phyloP scores from a whole-genome alignment of 2,329 filamentous ascomycete species.

The Aspergillus quadrilineatus region DNA sequence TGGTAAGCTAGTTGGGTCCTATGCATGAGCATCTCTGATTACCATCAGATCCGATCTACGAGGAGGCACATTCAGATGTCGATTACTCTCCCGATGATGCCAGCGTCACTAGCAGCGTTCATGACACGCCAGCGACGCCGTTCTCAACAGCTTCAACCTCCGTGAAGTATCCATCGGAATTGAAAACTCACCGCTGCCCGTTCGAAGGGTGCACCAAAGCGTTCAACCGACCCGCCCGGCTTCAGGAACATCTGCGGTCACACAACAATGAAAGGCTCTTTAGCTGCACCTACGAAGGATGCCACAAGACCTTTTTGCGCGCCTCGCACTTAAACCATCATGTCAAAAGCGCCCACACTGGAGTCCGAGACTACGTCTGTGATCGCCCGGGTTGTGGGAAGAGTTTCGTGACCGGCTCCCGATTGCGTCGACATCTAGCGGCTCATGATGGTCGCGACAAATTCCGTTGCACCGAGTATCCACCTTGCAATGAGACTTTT shows the following conservation, averaged over 20 bases:
- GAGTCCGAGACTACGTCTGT: slow-evolving; percentile 69
- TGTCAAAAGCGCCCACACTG: slow-evolving; percentile 75
- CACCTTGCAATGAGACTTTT: slow-evolving; percentile 73
- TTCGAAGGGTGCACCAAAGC: slow-evolving; percentile 73
- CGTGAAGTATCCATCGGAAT: slow-evolving; percentile 59
- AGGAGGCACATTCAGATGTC: slow-evolving; percentile 35
- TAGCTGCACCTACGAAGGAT: slow-evolving; percentile 66
- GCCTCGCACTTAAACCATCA: slow-evolving; percentile 85
- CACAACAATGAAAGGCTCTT: slow-evolving; percentile 85
- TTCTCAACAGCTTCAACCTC: slow-evolving; percentile 51
- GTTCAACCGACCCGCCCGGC: slow-evolving; percentile 81
- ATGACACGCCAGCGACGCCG: slow-evolving; percentile 53
- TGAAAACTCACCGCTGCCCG: slow-evolving; percentile 75
- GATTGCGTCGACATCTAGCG: slow-evolving; percentile 73
- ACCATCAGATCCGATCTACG: slow-evolving; percentile 32
- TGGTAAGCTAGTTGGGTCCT: slow-evolving; percentile 26
- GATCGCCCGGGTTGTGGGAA: slow-evolving; percentile 71
- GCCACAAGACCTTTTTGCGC: slow-evolving; percentile 81
- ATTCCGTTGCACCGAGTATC: slow-evolving; percentile 69
- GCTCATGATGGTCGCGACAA: slow-evolving; percentile 75
- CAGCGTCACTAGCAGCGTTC: slow-evolving; percentile 31
- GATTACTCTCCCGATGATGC: slow-evolving; percentile 31
- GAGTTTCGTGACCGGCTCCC: slow-evolving; percentile 75
- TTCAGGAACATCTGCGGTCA: slow-evolving; percentile 76
- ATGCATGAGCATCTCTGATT: background rate